Base-by-base conservation (phyloP, 768 basidiomycete species). In the Gloeopeniophorella convolvens region DNA sequence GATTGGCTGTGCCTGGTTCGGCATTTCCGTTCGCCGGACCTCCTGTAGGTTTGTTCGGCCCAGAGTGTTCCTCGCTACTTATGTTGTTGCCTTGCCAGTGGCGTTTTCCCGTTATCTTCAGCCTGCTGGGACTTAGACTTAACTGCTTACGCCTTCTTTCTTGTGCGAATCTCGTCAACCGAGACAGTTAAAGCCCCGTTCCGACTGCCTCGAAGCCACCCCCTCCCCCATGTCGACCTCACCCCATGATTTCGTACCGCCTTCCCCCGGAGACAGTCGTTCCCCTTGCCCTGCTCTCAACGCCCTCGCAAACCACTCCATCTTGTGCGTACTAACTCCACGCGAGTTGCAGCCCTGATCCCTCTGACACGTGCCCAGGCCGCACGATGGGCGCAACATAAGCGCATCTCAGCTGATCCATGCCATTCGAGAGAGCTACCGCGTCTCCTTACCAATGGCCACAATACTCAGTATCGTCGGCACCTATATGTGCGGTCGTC, bases 241-340 rank as follows among this genome's bases (percentile, higher is more conserved):
- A 24, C 21, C 21, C 1, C 50, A 48, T 36, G 12, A 4, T n/a
- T 58, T 42, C 15, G 16, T 45, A 15, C 54, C 45, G 9, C 28
- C 54, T 18, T 39, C 45, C 35, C 1, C 13, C 2, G n/a, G 16
- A 3, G 84, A 83, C 56, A 72, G 72, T 45, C 73, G 85, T n/a
- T 82, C 82, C 0, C 79, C 81, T 4, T 89, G 86, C 58, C 86
- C 86, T 2, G 86, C 83, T 0, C 63, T 89, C 42, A 88, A 89
- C 54, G 73, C 81, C 0, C 72, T 88, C 54, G 85, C 86, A 0
- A 88, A 88, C 58, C 84, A 88, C 45, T 82, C 30, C 31, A 33
- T 37, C 81, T 2, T 87, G 82, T 53, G 65, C 87, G 84, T 87
- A 59, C 58, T 75, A 3, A 32, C 15, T 11, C 15, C 3, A 23